Conservation (phyloP, 305 asterid species). For the Fraxinus velutina region DNA sequence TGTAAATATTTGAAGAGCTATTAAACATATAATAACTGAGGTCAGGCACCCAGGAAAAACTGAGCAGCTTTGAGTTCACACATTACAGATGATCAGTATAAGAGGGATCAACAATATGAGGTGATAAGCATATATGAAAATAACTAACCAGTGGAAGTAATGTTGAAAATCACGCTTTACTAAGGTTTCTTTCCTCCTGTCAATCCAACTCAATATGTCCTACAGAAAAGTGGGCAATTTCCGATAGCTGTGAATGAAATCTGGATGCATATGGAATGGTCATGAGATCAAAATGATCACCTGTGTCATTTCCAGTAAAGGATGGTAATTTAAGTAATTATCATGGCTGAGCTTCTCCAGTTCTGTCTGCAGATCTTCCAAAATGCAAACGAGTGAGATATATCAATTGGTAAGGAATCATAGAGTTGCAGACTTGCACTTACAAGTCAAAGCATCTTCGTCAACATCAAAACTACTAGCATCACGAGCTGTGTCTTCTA, state of each 20-base stretch:
- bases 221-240: conserved; percentile 24
- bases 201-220: conserved; percentile 83
- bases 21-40: background rate
- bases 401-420: conserved; percentile 10
- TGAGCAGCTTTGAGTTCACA: conserved; percentile 17
- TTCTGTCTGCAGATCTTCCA: conserved; percentile 73
- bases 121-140: conserved; percentile 9
- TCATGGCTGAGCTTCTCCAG: conserved; percentile 46
- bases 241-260: conserved; percentile 3
- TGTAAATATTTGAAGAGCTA: background rate
- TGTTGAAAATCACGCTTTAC: conserved; percentile 62
- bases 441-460: conserved; percentile 71
- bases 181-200: conserved; percentile 45
- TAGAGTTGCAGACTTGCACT: conserved; percentile 37
- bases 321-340: conserved; percentile 67
- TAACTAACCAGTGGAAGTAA: conserved; percentile 64
- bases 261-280: conserved; percentile 14
- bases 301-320: conserved; percentile 78
- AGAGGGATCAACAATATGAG: conserved; percentile 15
- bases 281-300: conserved; percentile 33
- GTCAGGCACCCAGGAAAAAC: background rate
- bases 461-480: conserved; percentile 83
- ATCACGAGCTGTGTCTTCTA: conserved; percentile 93
- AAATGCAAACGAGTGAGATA: conserved; percentile 34
- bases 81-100: background rate